A percentile compares a stretch with the other conserved stretches of the same genome.
phyloP scores from a whole-genome alignment of 2,329 filamentous ascomycete species.

The Trichoderma aggressivum region DNA sequence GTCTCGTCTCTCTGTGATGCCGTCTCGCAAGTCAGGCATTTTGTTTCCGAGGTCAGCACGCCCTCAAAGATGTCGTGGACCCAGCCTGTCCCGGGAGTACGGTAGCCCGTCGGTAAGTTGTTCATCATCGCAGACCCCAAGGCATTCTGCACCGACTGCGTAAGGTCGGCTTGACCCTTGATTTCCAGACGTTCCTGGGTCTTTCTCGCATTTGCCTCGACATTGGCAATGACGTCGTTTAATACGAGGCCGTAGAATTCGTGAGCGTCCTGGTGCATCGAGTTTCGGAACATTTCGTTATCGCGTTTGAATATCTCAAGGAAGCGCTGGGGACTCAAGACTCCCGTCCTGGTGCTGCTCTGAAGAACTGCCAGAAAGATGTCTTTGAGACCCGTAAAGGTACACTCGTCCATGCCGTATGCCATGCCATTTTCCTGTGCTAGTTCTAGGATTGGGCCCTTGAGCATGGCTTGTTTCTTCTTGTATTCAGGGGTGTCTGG shows the following conservation, averaged over 20 bases:
- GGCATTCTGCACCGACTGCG: constrained; percentile 48
- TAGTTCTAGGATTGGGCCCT: constrained; percentile 82
- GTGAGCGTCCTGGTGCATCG: constrained; percentile 98
- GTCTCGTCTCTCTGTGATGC: constrained; percentile 93
- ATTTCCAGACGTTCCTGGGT: constrained; percentile 50
- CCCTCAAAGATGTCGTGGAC: constrained; percentile 98
- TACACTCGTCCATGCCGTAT: constrained; percentile 91
- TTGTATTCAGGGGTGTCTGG: constrained; percentile 95
- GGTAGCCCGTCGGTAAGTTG: constrained; percentile 39
- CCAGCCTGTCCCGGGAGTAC: constrained; percentile 72
- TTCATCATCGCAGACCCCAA: constrained; percentile 34
- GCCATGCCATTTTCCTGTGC: constrained; percentile 72
- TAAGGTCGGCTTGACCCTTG: constrained; percentile 42
- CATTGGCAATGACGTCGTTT: constrained; percentile 93
- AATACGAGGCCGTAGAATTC: constrained; percentile 92
- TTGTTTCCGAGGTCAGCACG: constrained; percentile 89
- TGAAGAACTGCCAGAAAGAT: constrained; percentile 89
- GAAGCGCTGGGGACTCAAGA: constrained; percentile 88
- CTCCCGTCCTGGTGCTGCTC: constrained; percentile 77
- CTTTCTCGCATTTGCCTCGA: constrained; percentile 78
- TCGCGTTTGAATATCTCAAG: constrained; percentile 90
- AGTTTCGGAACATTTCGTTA: constrained; percentile 95
- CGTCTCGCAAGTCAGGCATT: constrained; percentile 94
- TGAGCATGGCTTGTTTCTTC: constrained; percentile 90
- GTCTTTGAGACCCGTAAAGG: constrained; percentile 92